Percentiles rank a stretch among this genome's conserved stretches.
Evolutionary conservation across 1,284 basidiomycete genomes (phyloP).

Genomic region (Pyrrhoderma noxium): DNA sequence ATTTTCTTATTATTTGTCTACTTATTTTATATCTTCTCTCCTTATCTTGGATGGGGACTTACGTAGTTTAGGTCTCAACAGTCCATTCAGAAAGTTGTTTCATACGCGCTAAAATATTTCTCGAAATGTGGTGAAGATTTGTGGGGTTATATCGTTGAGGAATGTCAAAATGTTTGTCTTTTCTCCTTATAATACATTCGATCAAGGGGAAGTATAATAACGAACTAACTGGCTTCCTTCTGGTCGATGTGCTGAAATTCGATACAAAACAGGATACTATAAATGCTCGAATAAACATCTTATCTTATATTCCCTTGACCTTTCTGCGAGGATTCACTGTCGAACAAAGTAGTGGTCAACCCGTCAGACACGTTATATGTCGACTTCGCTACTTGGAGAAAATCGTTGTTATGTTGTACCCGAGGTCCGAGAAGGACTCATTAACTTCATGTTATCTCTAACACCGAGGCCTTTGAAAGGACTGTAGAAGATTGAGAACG

Average conservation of each 20-base stretch:
- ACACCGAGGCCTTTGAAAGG: slow-evolving; percentile 69
- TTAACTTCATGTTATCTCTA: slow-evolving; percentile 56
- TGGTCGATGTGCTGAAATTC: slow-evolving; percentile 12
- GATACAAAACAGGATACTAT: slow-evolving; percentile 65
- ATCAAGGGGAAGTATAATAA: too few species aligned
- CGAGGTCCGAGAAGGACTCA: slow-evolving; percentile 69
- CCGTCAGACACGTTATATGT: slow-evolving; percentile 58
- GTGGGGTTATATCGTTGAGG: slow-evolving; percentile 91
- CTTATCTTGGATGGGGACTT: too few species aligned
- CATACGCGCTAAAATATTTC: slow-evolving; percentile 81
- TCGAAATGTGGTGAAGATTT: slow-evolving; percentile 80
- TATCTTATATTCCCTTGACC: slow-evolving; percentile 89
- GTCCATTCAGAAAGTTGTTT: slow-evolving; percentile 85
- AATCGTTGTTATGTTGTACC: slow-evolving; percentile 81
- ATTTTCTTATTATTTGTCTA: too few species aligned
- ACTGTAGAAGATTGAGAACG: slow-evolving; percentile 95
- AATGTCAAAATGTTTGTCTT: slow-evolving; percentile 67
- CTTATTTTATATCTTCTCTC: too few species aligned
- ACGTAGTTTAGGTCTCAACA: slow-evolving; percentile 66
- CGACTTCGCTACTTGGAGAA: slow-evolving; percentile 60
- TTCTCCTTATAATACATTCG: not conserved
- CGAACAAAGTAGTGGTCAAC: slow-evolving; percentile 52
- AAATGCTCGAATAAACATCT: slow-evolving; percentile 88
- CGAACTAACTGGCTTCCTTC: too few species aligned
- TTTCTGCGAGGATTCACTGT: slow-evolving; percentile 70